Conservation (phyloP, 2,329 filamentous ascomycete species). For the Fusarium lateritium region DNA sequence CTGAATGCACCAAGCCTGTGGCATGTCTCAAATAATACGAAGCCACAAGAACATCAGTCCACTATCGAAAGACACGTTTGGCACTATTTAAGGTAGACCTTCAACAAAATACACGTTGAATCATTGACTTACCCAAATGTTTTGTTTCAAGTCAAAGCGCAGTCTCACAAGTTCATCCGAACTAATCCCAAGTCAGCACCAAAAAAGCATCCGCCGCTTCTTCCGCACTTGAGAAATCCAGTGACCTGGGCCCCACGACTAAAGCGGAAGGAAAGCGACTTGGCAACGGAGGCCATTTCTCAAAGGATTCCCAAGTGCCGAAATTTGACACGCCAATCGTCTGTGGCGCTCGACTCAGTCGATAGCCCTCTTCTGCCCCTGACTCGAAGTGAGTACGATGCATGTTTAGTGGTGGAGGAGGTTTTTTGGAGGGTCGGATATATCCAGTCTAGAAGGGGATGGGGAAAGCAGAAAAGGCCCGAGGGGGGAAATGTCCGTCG, state of each 20-base stretch:
- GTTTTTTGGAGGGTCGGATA: not conserved
- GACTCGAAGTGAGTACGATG: not conserved
- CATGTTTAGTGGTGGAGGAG: not conserved
- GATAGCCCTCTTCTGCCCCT: not conserved
- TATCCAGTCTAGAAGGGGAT: not conserved
- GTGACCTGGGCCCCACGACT: not conserved
- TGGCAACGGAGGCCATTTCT: not conserved
- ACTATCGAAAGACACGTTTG: too few relatives aligned
- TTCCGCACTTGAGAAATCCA: not conserved
- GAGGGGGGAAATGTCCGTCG: not conserved
- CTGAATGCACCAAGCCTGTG: too few relatives aligned
- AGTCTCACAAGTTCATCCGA: not conserved
- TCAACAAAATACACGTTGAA: not conserved
- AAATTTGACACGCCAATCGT: not conserved
- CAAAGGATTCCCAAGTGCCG: slow-evolving; percentile 7
- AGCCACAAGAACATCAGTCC: too few relatives aligned
- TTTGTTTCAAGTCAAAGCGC: slow-evolving; percentile 1
- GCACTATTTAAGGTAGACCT: not conserved
- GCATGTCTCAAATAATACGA: too few relatives aligned
- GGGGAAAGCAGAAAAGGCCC: not conserved
- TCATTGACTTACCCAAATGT: not conserved
- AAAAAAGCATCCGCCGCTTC: not conserved
- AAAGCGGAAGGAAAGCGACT: not conserved
- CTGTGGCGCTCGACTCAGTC: not conserved
- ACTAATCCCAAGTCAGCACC: not conserved